Conservation (phyloP, 208 protist genomes). For the Strigomonas galati region DNA sequence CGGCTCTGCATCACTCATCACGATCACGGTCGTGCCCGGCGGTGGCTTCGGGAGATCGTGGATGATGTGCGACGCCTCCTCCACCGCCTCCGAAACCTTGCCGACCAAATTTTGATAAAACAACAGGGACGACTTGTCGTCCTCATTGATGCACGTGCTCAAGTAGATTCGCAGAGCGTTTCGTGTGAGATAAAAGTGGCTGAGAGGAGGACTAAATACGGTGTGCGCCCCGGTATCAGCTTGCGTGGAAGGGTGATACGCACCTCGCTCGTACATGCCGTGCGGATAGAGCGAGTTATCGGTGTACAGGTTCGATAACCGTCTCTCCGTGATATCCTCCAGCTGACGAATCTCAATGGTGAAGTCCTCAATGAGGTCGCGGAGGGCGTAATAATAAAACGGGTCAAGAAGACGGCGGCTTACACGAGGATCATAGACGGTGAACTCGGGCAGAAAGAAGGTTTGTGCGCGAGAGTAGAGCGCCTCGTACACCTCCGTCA, state of each 20-base stretch:
- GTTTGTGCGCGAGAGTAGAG: constrained; percentile 46
- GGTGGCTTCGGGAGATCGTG: constrained; percentile 38
- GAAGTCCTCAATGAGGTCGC: constrained; percentile 50
- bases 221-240: constrained; percentile 18
- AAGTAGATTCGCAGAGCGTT: constrained; percentile 59
- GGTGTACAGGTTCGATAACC: background rate
- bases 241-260: constrained; percentile 11
- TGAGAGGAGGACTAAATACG: constrained; percentile 68
- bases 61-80: constrained; percentile 32
- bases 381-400: constrained; percentile 51
- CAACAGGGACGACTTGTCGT: constrained; percentile 57
- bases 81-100: constrained; percentile 24
- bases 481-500: constrained; percentile 50
- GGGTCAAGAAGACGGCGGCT: constrained; percentile 49
- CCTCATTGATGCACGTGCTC: constrained; percentile 58
- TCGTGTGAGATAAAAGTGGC: constrained; percentile 56
- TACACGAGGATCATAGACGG: constrained; percentile 54
- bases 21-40: background rate
- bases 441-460: constrained; percentile 67
- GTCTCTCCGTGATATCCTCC: constrained; percentile 24
- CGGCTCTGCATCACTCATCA: background rate
- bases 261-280: constrained; percentile 26
- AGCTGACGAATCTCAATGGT: constrained; percentile 51
- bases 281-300: constrained; percentile 25
- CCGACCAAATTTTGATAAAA: constrained; percentile 55